Base-by-base conservation (phyloP, 2,329 filamentous ascomycete species). In the Diaporthe eres region DNA sequence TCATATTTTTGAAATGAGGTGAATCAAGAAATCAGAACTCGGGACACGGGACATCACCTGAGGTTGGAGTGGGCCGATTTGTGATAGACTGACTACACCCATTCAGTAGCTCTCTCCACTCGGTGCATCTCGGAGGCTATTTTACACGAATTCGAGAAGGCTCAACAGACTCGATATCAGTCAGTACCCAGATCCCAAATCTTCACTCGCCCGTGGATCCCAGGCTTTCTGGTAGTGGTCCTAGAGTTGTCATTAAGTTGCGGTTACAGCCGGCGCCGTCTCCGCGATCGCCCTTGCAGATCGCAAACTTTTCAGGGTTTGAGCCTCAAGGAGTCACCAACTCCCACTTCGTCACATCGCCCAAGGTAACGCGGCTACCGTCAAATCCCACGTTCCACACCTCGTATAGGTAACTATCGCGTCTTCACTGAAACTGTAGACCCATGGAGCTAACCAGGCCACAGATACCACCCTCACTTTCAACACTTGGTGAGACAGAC, bases 251-350 rank as follows among this genome's bases (percentile, higher is more conserved):
- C 25, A 12, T 60, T 60, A 10, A 34, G 71, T 71, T 57, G 63
- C 72, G 72, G 71, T 65, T 76, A 42, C 25, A 71, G 53, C 72
- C 72, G 75, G 49, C 34, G 57, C 71, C 72, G 37, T 47, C 37
- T 75, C 74, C 72, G 72, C 65, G 47, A 74, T 76, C 75, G 71
- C 75, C 74, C 71, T 74, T 71, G 71, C 71, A 63, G 53, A 37
- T 49, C 55, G 72, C 72, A 75, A 72, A 75, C 49, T 75, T 75
- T 75, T 75, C 74, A 75, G 71, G 58, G 74, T 60, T 37, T 65
- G 57, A 72, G 61, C 71, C 57, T 65, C 44, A 22, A 65, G 17
- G 34, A 39, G 42, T 39, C 44, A 53, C n/a, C 44, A 12, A 22
- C 31, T 60, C 22, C 12, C 39, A 22, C 49, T 9, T 25, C 31